Conservation (phyloP, 768 basidiomycete species). For the Pulveroboletus sp. region DNA sequence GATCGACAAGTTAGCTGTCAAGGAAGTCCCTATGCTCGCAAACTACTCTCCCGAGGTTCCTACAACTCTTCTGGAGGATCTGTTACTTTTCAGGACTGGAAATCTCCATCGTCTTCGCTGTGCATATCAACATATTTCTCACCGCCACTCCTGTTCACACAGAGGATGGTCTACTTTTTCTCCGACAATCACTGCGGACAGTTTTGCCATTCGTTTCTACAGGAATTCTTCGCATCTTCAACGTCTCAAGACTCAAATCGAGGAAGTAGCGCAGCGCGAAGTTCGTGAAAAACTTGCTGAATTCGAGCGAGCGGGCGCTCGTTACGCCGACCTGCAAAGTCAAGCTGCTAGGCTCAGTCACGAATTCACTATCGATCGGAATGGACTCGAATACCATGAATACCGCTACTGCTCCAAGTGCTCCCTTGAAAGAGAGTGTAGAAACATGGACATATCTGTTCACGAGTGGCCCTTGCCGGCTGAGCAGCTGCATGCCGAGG, state of each 20-base stretch:
- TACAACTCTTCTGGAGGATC: constrained; percentile 18
- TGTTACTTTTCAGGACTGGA: constrained; percentile 29
- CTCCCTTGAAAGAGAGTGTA: constrained; percentile 12
- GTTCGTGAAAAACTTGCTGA: constrained; percentile 27
- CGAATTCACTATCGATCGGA: neutral
- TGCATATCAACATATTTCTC: constrained; percentile 30
- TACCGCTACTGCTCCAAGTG: constrained; percentile 29
- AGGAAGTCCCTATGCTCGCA: constrained; percentile 23
- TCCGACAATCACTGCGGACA: constrained; percentile 5
- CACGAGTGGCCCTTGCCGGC: constrained; percentile 47
- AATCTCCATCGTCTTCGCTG: constrained; percentile 26
- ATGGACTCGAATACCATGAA: neutral
- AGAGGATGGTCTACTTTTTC: constrained; percentile 33
- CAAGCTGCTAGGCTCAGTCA: constrained; percentile 8
- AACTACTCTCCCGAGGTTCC: constrained; percentile 35
- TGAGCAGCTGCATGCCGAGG: constrained; percentile 15
- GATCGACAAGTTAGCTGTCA: constrained; percentile 25
- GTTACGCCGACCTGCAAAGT: constrained; percentile 15
- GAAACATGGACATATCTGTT: constrained; percentile 27
- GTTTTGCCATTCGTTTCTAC: constrained; percentile 37
- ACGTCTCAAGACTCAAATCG: constrained; percentile 28
- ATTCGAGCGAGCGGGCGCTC: constrained; percentile 21
- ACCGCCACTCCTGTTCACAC: constrained; percentile 22
- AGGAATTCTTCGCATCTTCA: constrained; percentile 19
- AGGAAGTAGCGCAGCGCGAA: constrained; percentile 18